phyloP scores from a whole-genome alignment of 2,329 filamentous ascomycete genomes.

The Dactylonectria estremocensis region DNA sequence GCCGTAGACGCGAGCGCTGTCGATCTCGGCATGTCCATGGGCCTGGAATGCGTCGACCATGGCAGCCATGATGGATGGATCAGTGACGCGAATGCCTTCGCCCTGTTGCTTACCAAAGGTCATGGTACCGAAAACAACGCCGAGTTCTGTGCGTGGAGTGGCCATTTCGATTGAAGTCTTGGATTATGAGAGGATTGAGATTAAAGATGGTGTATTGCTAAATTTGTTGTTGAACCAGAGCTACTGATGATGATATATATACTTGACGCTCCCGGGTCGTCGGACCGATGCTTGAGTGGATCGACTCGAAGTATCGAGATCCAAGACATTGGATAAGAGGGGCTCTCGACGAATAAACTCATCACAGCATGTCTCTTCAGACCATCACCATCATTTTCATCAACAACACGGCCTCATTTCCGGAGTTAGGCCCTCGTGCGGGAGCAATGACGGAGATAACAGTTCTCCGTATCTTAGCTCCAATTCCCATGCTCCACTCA shows the following conservation, averaged over 20 bases:
- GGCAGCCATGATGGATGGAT: background rate
- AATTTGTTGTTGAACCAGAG: background rate
- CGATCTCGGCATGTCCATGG: conserved; percentile 73
- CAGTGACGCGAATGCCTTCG: background rate
- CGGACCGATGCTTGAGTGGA: background rate
- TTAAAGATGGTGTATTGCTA: background rate
- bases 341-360: background rate
- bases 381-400: background rate
- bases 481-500: background rate
- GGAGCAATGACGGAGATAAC: background rate
- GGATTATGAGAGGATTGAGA: background rate
- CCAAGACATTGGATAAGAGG: background rate
- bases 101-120: background rate
- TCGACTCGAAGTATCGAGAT: background rate
- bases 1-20: conserved; percentile 79
- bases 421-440: background rate
- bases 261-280: background rate
- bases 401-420: background rate
- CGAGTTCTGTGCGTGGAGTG: background rate
- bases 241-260: background rate
- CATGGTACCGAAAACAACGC: background rate
- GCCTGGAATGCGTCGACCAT: conserved; percentile 6
- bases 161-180: background rate
- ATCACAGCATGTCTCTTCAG: background rate
- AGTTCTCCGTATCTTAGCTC: background rate